Evolutionary conservation across 345 rosid species (phyloP).

Genomic region (Fremontodendron californicum): DNA sequence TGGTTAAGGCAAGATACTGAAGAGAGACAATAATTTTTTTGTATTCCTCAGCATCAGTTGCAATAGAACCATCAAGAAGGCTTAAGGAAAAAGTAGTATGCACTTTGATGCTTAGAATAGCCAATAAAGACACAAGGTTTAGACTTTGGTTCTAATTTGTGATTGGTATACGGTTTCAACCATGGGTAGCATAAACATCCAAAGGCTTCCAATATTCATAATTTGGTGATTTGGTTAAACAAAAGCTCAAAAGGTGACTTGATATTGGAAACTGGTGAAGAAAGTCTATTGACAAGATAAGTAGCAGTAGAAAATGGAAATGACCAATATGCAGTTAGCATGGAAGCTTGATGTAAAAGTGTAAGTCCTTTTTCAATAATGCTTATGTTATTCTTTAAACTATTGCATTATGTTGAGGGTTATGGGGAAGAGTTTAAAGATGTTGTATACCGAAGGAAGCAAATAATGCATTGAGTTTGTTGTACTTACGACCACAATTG

Average conservation of each 20-base stretch:
- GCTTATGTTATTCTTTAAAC: not conserved
- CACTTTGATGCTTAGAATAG: not conserved
- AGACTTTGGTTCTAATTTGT: too few species aligned
- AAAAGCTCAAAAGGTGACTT: not conserved
- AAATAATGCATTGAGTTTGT: not conserved
- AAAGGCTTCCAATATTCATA: too few species aligned
- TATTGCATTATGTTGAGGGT: not conserved
- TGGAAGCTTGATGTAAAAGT: not conserved
- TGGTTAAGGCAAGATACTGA: not conserved
- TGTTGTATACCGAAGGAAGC: not conserved
- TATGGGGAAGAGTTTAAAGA: not conserved
- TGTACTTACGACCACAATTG: not conserved
- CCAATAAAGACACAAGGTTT: not conserved
- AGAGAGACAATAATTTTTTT: not conserved
- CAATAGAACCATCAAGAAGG: too few species aligned
- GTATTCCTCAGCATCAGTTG: not conserved
- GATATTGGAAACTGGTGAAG: rapidly evolving
- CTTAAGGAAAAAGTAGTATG: not conserved
- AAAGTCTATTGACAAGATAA: not conserved
- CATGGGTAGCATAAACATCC: too few species aligned
- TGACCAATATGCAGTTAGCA: not conserved
- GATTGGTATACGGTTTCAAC: not conserved
- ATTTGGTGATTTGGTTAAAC: too few species aligned
- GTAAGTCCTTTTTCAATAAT: too few species aligned
- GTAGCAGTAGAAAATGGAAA: too few species aligned